Percentiles rank a stretch among this genome's conserved stretches.
Evolutionary conservation across 495 filamentous ascomycete genomes (phyloP).

Genomic region (Neurospora sp.): DNA sequence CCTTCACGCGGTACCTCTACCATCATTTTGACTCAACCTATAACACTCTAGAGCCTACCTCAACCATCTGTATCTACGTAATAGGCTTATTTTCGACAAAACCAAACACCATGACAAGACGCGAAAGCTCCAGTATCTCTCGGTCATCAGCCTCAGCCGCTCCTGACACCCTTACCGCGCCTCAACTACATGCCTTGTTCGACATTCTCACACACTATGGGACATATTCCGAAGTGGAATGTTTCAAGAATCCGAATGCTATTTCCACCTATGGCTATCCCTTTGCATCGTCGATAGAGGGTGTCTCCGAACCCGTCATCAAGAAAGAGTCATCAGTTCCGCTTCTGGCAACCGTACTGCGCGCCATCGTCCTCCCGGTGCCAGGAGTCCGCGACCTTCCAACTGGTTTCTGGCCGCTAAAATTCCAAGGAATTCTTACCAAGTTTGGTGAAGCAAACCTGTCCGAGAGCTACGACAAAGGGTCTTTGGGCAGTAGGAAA

Average conservation of each 20-base stretch:
- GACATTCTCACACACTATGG: constrained; percentile 58
- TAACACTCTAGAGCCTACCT: neutral
- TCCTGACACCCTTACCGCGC: constrained; percentile 26
- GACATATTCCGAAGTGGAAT: constrained; percentile 51
- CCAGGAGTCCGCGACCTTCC: constrained; percentile 49
- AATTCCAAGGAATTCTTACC: constrained; percentile 35
- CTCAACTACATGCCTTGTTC: constrained; percentile 49
- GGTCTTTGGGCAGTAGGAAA: constrained; percentile 51
- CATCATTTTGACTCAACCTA: neutral
- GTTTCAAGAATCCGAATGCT: constrained; percentile 44
- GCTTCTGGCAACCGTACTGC: constrained; percentile 48
- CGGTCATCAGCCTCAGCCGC: neutral
- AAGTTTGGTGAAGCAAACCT: constrained; percentile 48
- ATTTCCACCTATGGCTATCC: constrained; percentile 52
- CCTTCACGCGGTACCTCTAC: neutral
- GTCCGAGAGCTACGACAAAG: constrained; percentile 63
- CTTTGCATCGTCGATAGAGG: constrained; percentile 21
- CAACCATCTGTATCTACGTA: neutral
- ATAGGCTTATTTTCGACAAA: neutral
- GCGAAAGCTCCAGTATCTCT: neutral
- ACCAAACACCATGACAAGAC: neutral
- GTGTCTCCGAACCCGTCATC: neutral
- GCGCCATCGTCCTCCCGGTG: constrained; percentile 43
- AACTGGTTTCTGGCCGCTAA: constrained; percentile 45
- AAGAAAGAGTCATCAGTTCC: constrained; percentile 37